Conservation (phyloP, 202 grass and related monocot genomes). For the Schoenoplectus triqueter region DNA sequence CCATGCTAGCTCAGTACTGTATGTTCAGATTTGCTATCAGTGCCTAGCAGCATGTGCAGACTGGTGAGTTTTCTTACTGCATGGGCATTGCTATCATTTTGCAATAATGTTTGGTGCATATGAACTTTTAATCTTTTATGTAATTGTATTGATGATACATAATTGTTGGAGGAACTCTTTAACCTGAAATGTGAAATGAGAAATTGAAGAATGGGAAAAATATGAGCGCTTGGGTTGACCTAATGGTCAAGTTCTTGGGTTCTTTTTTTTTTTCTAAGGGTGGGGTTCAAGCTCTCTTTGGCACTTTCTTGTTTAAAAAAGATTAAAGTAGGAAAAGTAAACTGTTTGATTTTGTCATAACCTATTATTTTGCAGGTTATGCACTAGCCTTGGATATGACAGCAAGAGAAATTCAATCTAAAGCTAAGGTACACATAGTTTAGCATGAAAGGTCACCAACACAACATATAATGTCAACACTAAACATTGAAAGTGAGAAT, state of each 20-base stretch:
- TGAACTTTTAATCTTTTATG: not conserved
- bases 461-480: not conserved
- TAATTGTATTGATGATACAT: not conserved
- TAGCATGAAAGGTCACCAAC: not conserved
- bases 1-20: not conserved
- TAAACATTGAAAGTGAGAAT: conserved; percentile 3
- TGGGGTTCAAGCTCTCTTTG: no score
- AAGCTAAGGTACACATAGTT: conserved; percentile 60
- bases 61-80: not conserved
- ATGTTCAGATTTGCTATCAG: not conserved
- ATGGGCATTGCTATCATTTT: not conserved
- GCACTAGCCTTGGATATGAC: conserved; percentile 99
- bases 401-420: conserved; percentile 83
- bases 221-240: not conserved
- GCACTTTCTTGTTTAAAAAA: no score
- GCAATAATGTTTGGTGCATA: not conserved
- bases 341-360: conserved; percentile 11
- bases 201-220: conserved; percentile 22
- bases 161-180: not conserved
- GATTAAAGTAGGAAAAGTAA: not conserved
- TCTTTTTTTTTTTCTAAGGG: no score
- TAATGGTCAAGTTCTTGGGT: no score
- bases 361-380: conserved; percentile 60
- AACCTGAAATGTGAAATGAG: not conserved
- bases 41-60: not conserved